phyloP scores from a whole-genome alignment of 441 rosid species.

The Pelargonium fulgidum region DNA sequence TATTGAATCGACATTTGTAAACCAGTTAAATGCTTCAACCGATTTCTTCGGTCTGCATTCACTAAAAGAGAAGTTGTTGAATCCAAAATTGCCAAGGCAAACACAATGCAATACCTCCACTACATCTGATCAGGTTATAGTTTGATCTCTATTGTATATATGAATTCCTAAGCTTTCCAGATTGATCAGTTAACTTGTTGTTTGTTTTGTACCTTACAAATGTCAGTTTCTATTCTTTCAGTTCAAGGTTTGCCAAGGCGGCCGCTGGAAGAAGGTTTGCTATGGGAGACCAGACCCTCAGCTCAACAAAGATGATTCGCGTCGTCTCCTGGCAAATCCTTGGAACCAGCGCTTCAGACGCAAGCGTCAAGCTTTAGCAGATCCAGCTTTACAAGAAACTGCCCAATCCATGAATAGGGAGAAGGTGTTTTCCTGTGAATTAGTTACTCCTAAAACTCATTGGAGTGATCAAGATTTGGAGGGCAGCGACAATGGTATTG shows the following conservation, averaged over 20 bases:
- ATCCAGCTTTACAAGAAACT: slow-evolving; percentile 11
- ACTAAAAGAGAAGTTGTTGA: slow-evolving; percentile 14
- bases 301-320: slow-evolving; percentile 20
- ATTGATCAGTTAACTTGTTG: slow-evolving; percentile 8
- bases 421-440: slow-evolving; percentile 22
- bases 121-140: slow-evolving; percentile 34
- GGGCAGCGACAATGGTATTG: slow-evolving; percentile 28
- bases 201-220: slow-evolving; percentile 1
- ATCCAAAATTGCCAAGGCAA: slow-evolving; percentile 21
- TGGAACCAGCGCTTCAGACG: slow-evolving; percentile 50
- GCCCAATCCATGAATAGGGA: slow-evolving; percentile 22
- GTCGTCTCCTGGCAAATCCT: slow-evolving; percentile 28
- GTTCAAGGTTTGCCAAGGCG: slow-evolving; percentile 38
- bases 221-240: slow-evolving; percentile 1
- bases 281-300: slow-evolving; percentile 32
- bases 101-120: slow-evolving; percentile 8
- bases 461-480: slow-evolving; percentile 18
- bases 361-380: slow-evolving; percentile 17
- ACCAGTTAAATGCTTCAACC: slow-evolving; percentile 25
- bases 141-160: not conserved
- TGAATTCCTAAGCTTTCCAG: not conserved
- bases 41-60: slow-evolving; percentile 16
- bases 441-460: slow-evolving; percentile 20
- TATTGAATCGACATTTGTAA: slow-evolving; percentile 24
- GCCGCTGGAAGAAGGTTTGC: slow-evolving; percentile 45